Evolutionary conservation across 139 green algal species (phyloP).

Genomic region (Chlamydomonas urium): DNA sequence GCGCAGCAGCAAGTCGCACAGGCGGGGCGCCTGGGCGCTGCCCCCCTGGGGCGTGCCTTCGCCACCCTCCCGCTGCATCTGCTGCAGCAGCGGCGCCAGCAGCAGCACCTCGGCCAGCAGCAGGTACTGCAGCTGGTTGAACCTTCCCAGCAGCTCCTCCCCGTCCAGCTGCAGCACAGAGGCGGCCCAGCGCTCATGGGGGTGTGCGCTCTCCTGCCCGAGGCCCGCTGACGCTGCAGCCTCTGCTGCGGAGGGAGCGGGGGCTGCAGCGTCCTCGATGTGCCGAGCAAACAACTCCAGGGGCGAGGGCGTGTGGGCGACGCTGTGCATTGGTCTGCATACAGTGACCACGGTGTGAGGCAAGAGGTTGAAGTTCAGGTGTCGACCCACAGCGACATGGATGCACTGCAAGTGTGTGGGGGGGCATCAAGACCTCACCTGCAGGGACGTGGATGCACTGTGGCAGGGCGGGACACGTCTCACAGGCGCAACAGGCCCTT

Average conservation of each 20-base stretch:
- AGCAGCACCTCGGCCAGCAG: conserved; percentile 60
- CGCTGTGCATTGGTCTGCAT: background rate
- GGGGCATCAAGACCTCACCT: background rate
- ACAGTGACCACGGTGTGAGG: background rate
- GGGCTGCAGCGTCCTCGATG: background rate
- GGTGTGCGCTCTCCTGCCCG: conserved; percentile 7
- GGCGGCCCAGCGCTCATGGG: conserved; percentile 40
- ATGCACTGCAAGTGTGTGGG: background rate
- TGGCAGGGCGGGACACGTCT: no score
- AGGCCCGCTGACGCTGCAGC: background rate
- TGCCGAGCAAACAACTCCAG: background rate
- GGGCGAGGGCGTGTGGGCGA: background rate
- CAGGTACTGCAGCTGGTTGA: conserved; percentile 63
- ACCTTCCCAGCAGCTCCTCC: conserved; percentile 61
- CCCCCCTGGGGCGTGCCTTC: background rate
- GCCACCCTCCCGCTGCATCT: conserved; percentile 3
- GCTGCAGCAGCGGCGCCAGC: conserved; percentile 31
- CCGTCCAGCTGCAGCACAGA: conserved; percentile 59
- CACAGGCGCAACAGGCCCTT: background rate
- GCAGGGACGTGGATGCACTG: conserved; percentile 5
- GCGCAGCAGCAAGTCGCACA: no score
- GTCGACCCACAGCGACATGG: background rate
- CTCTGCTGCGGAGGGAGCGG: background rate
- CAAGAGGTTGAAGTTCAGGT: conserved; percentile 11
- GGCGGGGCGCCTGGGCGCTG: no score